Base-by-base conservation (phyloP, 176 grass and related monocot genomes). In the Thinopyrum elongatum region DNA sequence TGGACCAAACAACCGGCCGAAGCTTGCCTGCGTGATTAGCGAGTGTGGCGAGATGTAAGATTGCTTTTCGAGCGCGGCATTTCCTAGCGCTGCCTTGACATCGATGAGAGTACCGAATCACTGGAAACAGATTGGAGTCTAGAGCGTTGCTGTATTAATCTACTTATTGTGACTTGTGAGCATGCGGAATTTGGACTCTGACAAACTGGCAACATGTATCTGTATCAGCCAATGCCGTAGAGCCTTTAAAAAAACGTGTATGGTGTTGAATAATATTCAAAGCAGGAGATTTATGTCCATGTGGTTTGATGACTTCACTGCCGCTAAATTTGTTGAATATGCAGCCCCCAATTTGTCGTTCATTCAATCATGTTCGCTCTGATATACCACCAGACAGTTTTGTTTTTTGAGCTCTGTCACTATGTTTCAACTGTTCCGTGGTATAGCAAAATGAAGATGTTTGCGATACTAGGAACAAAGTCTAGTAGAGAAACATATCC, bases 11-110 rank as follows among this genome's bases (percentile, higher is more conserved):
- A 99, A 99, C 77, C 86, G 92, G 10, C 97, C 97, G 5, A 99
- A 96, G 84, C 92, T 98, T 77, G 88, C 88, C 19, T 99, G 97
- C 30, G 35, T 91, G 38, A 91, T 96, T 64, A 87, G 88, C 3
- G 97, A 99, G 78, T 99, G 94, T 11, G 97, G 97, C 25, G 97
- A 99, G 46, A 96, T 99, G 97, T 99, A 99, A 95, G 84, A n/a
- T 70, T 77, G 57, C 41, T 78, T 41, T 35, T 38, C 35, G 34
- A 28, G 69, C 6, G 6, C 49, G 49, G 49, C 49, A 53, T 53
- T 2, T 53, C 49, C 49, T 53, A 19, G 49, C 46, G 47, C 6
- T 5, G 30, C 16, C 22, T 39, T 58, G 8, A 8, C 7, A 15
- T 62, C 12, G 46, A 84, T 69, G 74, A 14, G 38, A 23, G 31